Base-by-base conservation (phyloP, 2,329 filamentous ascomycete genomes). In the Huntiella savannae region DNA sequence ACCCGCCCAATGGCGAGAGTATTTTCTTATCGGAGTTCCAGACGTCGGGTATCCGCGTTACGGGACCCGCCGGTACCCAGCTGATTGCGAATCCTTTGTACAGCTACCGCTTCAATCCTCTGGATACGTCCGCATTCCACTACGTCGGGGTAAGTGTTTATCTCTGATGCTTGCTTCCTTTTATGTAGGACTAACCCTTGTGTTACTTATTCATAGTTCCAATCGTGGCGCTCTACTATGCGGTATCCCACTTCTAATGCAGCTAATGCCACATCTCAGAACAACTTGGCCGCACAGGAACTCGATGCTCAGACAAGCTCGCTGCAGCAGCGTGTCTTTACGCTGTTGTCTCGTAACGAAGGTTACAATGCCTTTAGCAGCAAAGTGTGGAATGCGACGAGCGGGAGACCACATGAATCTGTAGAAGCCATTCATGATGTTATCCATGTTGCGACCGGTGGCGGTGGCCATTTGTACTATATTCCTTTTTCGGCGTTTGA, bases 401-500 rank as follows among this genome's bases (percentile, higher is more conserved):
- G 62, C 41, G 60, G 67, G 34, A 61, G 60, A 4, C 65, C 65
- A 10, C 70, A 70, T 43, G 79, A 83, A 56, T 82, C 77, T 8
- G 60, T 80, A 33, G 77, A 81, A 57, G 69, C 71, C 1, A 59
- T 81, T 3, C 77, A 81, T 53, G 75, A 80, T 55, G 66, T 68
- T 8, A 65, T 81, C 35, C 77, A 81, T 52, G 69, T 69, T 32
- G 65, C 70, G 42, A 65, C 70, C 3, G 81, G 71, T 32, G 65
- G 61, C 49, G 67, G 68, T 33, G 79, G 80, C 1, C 79, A 84
- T 54, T 80, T 82, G 73, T 73, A 70, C 37, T 80, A 73, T 58
- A 74, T 77, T 32, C 73, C 76, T 13, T 79, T 80, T 53, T 81
- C 82, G 1, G 73, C 79, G 0, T 92, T 84, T 56, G 84, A 92